phyloP scores from a whole-genome alignment of 2,329 filamentous ascomycete species.

The Fusarium secorum region DNA sequence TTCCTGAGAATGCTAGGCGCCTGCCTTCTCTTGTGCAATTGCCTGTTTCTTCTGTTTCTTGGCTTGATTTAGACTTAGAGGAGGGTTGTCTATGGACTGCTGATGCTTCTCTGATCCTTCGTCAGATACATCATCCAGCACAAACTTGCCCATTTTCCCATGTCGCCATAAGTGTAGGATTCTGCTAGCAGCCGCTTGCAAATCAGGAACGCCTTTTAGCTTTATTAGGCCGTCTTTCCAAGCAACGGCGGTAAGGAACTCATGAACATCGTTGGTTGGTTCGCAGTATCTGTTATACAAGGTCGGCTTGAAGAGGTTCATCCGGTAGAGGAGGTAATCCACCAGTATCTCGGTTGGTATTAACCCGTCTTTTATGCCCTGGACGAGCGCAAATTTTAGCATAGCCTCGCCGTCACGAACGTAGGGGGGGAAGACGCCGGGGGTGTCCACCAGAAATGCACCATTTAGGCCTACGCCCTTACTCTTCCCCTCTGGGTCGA shows the following conservation, averaged over 20 bases:
- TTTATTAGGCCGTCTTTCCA: conserved; percentile 76
- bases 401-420: conserved; percentile 85
- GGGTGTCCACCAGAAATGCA: conserved; percentile 89
- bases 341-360: conserved; percentile 80
- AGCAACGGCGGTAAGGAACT: conserved; percentile 76
- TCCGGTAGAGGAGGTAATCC: conserved; percentile 87
- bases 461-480: conserved; percentile 59
- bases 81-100: conserved; percentile 55
- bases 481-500: conserved; percentile 52
- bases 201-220: conserved; percentile 74
- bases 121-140: conserved; percentile 78
- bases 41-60: conserved; percentile 70
- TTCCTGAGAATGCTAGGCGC: conserved; percentile 35
- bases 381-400: conserved; percentile 92
- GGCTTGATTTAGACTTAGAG: conserved; percentile 72
- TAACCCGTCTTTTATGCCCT: conserved; percentile 88
- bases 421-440: conserved; percentile 94
- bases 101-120: conserved; percentile 62
- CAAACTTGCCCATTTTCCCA: conserved; percentile 77
- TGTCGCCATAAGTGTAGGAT: conserved; percentile 83
- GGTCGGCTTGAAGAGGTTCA: conserved; percentile 73
- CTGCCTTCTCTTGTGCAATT: conserved; percentile 55
- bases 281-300: conserved; percentile 68
- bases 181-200: conserved; percentile 78
- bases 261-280: conserved; percentile 85